Percentiles rank a stretch among this genome's conserved stretches.
These are phyloP conservation scores for Rhododendron henanense DNA, from an alignment of 148 eudicot species.

Conservation along the genomic window DNA sequence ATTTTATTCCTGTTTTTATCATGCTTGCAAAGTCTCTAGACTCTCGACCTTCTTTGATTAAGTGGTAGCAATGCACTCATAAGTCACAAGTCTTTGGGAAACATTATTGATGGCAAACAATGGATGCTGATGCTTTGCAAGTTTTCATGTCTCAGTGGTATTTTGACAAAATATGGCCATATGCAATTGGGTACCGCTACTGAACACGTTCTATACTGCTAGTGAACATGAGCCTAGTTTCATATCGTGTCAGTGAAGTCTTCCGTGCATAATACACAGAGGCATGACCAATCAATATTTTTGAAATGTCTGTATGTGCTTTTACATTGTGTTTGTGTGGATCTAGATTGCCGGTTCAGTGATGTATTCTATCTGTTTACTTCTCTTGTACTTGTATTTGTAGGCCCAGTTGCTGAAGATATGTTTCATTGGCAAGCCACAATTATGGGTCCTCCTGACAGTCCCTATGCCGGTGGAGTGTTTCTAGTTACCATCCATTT, in stretches of 20 bases:
- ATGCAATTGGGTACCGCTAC: neutral
- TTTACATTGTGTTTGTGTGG: neutral
- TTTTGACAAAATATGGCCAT: neutral
- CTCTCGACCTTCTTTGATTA: neutral
- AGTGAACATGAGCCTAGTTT: neutral
- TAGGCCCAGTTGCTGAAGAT: constrained; percentile 59
- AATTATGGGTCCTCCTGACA: constrained; percentile 63
- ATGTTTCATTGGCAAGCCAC: constrained; percentile 73
- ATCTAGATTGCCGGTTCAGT: neutral
- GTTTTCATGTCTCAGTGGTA: neutral
- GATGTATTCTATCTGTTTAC: neutral
- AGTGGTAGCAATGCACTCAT: neutral
- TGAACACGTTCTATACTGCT: neutral
- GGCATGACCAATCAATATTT: neutral
- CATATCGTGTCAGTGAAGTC: neutral
- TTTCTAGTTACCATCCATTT: constrained; percentile 58
- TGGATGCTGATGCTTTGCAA: neutral
- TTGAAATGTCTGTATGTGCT: neutral
- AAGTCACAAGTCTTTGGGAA: neutral
- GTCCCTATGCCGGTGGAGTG: constrained; percentile 73
- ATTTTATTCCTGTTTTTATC: neutral
- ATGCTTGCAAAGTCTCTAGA: neutral
- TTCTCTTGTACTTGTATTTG: neutral
- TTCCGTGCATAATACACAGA: neutral
- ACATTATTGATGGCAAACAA: neutral